Base-by-base conservation (phyloP, 805 yeast genomes). In the Kodamaea restingae region DNA sequence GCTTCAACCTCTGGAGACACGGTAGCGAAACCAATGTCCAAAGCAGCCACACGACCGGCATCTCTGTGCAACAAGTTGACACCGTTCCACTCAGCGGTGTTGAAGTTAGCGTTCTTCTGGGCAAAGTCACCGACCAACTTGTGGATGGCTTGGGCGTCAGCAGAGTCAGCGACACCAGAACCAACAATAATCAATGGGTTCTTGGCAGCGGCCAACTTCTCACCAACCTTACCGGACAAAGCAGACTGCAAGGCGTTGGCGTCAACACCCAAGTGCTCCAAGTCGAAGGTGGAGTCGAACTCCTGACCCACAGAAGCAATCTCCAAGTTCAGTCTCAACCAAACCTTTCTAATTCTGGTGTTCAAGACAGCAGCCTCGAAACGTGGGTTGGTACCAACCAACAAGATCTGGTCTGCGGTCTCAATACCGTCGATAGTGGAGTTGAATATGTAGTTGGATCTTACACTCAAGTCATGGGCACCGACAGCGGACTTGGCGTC, bases 281-380 rank as follows among this genome's bases (percentile, higher is more conserved):
- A 58, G 40, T 77, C 74, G 56, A 83, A 86, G 24, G 95, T 87
- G 20, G 90, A 78, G 29, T 84, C 90, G 55, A 87, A 86, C 46
- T 69, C 58, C 61, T 82, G 81, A 52, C 95, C 95, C 47, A 86
- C 76, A 30, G 78, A 79, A 46, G 80, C 80, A 46, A 87, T 67
- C 50, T 84, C 84, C 54, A 84, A 73, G 50, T 72, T 66, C 27
- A 80, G 73, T 50, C 81, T 70, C 56, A 86, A 70, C 93, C 91
- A 86, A 44, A 75, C 80, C 60, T 80, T 82, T 71, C 95, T 78
- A 51, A 86, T 81, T 64, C 95, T 77, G 30, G 91, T 78, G 61
- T 86, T 86, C 53, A 86, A 71, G 12, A 87, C 95, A 31, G 95
- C 88, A 43, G 95, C 95, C 68, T 86, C 95, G 57, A 76, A 88